Evolutionary conservation across 495 filamentous ascomycete genomes (phyloP).

Genomic region (Bryoglossum gracile): DNA sequence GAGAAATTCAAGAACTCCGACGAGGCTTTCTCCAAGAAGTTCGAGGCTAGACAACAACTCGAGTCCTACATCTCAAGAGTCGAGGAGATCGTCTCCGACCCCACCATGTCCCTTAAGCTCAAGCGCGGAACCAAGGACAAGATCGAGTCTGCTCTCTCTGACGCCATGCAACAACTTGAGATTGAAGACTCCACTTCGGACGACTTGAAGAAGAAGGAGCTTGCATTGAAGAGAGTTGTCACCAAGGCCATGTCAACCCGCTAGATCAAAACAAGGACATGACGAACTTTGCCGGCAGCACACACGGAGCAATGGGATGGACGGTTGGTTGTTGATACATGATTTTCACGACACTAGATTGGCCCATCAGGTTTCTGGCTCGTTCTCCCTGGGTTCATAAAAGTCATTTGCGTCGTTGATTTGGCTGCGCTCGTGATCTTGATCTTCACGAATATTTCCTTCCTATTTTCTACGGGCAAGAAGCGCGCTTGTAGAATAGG

Average conservation of each 20-base stretch:
- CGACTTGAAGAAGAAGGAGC: slow-evolving; percentile 99
- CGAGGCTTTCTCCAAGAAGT: slow-evolving; percentile 98
- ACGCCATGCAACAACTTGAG: slow-evolving; percentile 82
- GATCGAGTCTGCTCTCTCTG: slow-evolving; percentile 87
- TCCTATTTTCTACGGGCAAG: slow-evolving; percentile 23
- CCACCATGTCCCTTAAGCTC: slow-evolving; percentile 89
- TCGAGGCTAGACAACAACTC: slow-evolving; percentile 96
- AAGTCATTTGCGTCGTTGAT: slow-evolving; percentile 24
- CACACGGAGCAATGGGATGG: slow-evolving; percentile 19
- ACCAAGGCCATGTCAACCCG: slow-evolving; percentile 63
- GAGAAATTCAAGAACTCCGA: slow-evolving; percentile 98
- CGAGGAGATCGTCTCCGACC: slow-evolving; percentile 97
- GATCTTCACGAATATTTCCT: slow-evolving; percentile 15
- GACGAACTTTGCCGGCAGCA: slow-evolving; percentile 10
- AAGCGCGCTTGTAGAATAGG: slow-evolving; percentile 29
- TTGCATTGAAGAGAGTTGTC: slow-evolving; percentile 93
- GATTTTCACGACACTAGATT: slow-evolving; percentile 26
- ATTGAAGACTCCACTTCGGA: slow-evolving; percentile 83
- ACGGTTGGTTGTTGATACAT: slow-evolving; percentile 25
- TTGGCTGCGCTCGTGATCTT: slow-evolving; percentile 17
- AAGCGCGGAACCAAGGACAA: slow-evolving; percentile 99
- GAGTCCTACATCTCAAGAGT: slow-evolving; percentile 99
- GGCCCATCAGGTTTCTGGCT: slow-evolving; percentile 27
- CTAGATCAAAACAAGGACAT: slow-evolving; percentile 6
- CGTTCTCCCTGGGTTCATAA: slow-evolving; percentile 22